Base-by-base conservation (phyloP, 371 early-diverging fungal genomes). In the Circinella umbellata region DNA sequence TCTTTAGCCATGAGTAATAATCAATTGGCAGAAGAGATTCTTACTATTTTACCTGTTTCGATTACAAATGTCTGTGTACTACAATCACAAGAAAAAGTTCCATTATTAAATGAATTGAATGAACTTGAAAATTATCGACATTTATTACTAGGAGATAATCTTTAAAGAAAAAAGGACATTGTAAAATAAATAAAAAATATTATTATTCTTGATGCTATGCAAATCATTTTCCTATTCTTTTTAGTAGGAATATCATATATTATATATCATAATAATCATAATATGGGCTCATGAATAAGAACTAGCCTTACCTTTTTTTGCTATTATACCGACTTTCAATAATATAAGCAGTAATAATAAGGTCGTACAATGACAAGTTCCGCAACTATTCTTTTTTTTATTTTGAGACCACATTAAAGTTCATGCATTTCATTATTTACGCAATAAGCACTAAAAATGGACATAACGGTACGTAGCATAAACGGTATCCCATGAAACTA, bases 91-190 rank as follows among this genome's bases (percentile, higher is more conserved):
- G 14, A 14, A 34, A n/a, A 57, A 57, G 27, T 15, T n/a, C 1
- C n/a, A 51, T 15, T 51, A 13, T 34, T 27, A 17, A 27, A 57
- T 57, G 57, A 57, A 57, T 27, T 57, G 18, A 17, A 13, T n/a
- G 34, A 18, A 27, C 57, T 57, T 18, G 57, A 57, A 7, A 57
- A 57, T 27, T 57, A 57, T 57, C 57, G 57, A 18, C 57, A 14
- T 4, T 27, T 57, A 10, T 57, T 57, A 57, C 4, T 34, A 7
- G 42, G 42, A 42, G 42, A 42, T 27, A 27, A 27, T 27, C 27
- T 27, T 27, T 27, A 27, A 27, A 27, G 27, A 27, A 27, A 27
- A 27, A 27, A 27, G 27, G 27, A 27, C 27, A 27, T 27, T 27
- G 27, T 27, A 27, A 27, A 27, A 27, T 27, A 27, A 27, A 27